Conservation (phyloP, 2,329 filamentous ascomycete species). For the Geoglossum cookeanum region DNA sequence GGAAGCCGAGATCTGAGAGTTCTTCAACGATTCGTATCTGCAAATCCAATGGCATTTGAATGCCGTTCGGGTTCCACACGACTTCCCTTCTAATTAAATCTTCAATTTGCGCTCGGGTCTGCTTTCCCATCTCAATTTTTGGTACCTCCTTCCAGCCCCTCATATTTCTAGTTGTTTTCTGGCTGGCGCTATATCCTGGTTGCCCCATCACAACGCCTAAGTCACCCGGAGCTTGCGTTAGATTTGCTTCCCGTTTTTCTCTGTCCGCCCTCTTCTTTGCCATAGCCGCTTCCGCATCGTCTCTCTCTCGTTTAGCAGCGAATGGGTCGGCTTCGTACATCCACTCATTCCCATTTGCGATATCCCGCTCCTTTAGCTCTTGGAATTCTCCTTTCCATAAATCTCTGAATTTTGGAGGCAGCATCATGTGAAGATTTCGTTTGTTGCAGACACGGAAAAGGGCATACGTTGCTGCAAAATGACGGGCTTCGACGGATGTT, state of each 20-base stretch:
- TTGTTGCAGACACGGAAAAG: slow-evolving; percentile 86
- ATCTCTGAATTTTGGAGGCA: slow-evolving; percentile 75
- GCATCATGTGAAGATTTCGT: slow-evolving; percentile 86
- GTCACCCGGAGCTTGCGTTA: slow-evolving; percentile 32
- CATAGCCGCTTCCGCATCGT: slow-evolving; percentile 53
- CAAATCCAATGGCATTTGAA: slow-evolving; percentile 40
- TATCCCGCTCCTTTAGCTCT: slow-evolving; percentile 60
- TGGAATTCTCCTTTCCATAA: slow-evolving; percentile 83
- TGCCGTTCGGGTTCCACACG: slow-evolving; percentile 69
- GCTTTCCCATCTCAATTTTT: slow-evolving; percentile 81
- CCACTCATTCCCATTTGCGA: slow-evolving; percentile 60
- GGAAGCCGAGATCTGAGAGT: slow-evolving; percentile 62
- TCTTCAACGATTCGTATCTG: slow-evolving; percentile 49
- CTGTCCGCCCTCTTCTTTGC: slow-evolving; percentile 62
- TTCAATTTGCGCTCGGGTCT: slow-evolving; percentile 63
- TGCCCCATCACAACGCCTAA: slow-evolving; percentile 24
- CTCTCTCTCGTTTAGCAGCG: slow-evolving; percentile 55
- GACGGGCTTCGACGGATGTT: slow-evolving; percentile 73
- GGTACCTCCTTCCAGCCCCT: slow-evolving; percentile 71
- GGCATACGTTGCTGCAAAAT: slow-evolving; percentile 82
- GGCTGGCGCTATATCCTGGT: slow-evolving; percentile 20
- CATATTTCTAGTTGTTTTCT: slow-evolving; percentile 16
- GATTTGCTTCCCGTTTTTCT: slow-evolving; percentile 34
- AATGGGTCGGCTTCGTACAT: slow-evolving; percentile 96
- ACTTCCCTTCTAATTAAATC: slow-evolving; percentile 56